Evolutionary conservation across 805 yeast species (phyloP).

Genomic region (Diddensiella transvaalensis): DNA sequence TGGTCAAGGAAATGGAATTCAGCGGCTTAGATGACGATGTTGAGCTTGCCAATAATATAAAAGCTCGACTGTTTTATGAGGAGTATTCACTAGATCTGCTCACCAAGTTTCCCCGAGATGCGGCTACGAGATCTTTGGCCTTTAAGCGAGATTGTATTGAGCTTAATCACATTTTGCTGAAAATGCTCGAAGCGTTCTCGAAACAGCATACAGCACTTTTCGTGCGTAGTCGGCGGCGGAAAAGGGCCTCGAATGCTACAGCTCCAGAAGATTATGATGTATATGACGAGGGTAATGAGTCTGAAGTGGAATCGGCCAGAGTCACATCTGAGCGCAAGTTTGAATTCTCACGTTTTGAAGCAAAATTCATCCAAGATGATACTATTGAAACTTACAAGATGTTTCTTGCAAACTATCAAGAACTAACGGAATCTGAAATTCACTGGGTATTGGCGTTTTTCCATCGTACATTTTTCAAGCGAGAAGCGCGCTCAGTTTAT

Average conservation of each 20-base stretch:
- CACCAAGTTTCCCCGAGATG: constrained; percentile 57
- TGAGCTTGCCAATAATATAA: constrained; percentile 54
- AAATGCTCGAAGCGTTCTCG: constrained; percentile 63
- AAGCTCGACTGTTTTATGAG: constrained; percentile 67
- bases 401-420: constrained; percentile 57
- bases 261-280: constrained; percentile 19
- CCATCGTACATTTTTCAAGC: constrained; percentile 63
- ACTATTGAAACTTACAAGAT: constrained; percentile 65
- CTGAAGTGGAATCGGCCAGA: constrained; percentile 31
- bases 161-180: constrained; percentile 60
- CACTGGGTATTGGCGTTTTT: constrained; percentile 65
- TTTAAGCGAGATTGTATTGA: constrained; percentile 61
- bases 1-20: constrained; percentile 41
- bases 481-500: constrained; percentile 54
- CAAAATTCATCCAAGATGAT: constrained; percentile 50
- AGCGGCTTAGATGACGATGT: constrained; percentile 44
- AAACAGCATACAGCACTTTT: constrained; percentile 50
- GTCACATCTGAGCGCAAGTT: constrained; percentile 45
- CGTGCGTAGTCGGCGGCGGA: constrained; percentile 43
- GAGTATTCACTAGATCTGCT: constrained; percentile 55
- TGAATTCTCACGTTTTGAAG: constrained; percentile 42
- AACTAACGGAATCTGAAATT: constrained; percentile 56
- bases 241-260: constrained; percentile 20
- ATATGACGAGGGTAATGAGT: too few species aligned
- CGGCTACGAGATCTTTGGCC: constrained; percentile 58